Conservation (phyloP, 805 yeast genomes). For the Metschnikowia orientalis region DNA sequence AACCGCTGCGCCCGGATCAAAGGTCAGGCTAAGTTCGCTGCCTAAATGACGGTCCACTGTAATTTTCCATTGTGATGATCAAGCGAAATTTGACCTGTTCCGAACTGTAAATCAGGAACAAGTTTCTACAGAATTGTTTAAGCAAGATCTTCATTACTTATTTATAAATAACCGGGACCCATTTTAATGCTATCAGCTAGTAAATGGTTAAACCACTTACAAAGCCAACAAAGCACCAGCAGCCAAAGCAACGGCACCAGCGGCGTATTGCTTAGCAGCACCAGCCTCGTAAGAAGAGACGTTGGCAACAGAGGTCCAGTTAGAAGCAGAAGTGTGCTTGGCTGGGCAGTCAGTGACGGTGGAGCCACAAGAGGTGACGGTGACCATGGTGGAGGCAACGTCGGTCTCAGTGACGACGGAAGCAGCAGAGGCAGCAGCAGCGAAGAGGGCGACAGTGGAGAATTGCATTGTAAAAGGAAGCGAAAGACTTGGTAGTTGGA, state of each 20-base stretch:
- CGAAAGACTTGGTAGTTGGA: constrained; percentile 26
- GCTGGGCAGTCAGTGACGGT: constrained; percentile 49
- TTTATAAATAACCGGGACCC: constrained; percentile 3
- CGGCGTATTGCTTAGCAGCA: constrained; percentile 34
- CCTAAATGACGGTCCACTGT: too few relatives aligned
- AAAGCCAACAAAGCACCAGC: constrained; percentile 44
- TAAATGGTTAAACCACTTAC: constrained; percentile 15
- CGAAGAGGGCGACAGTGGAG: constrained; percentile 35
- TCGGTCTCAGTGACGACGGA: constrained; percentile 27
- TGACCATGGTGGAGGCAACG: constrained; percentile 34
- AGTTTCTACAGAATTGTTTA: neutral
- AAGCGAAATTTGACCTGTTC: too few relatives aligned
- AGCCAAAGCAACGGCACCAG: constrained; percentile 46
- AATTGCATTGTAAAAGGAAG: constrained; percentile 38
- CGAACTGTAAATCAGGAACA: too few relatives aligned
- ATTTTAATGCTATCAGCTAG: too few relatives aligned
- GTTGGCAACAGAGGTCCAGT: constrained; percentile 25
- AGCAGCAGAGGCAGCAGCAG: constrained; percentile 34
- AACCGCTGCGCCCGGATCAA: too few relatives aligned
- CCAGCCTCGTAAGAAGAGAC: constrained; percentile 32
- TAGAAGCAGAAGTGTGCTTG: constrained; percentile 12
- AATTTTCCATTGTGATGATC: too few relatives aligned
- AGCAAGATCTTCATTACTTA: constrained; percentile 3
- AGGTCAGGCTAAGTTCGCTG: too few relatives aligned
- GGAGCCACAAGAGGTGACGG: constrained; percentile 45